Percentiles rank a stretch among this genome's conserved stretches.
phyloP scores from a whole-genome alignment of 805 yeast species.

The Saccharomyces paradoxus region DNA sequence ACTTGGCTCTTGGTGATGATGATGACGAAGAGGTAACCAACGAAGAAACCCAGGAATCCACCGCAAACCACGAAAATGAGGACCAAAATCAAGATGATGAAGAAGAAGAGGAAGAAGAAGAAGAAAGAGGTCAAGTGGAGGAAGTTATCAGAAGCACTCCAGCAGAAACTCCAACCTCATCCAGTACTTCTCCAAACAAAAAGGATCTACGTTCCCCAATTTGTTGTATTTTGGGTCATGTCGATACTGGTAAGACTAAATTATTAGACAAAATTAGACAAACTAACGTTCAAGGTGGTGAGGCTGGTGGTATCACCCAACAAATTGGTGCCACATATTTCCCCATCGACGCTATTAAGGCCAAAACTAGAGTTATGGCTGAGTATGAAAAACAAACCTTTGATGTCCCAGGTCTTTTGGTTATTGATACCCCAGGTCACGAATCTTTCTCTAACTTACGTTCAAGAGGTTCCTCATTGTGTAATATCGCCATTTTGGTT shows the following conservation, averaged over 20 bases:
- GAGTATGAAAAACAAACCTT: conserved; percentile 74
- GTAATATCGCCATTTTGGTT: conserved; percentile 98
- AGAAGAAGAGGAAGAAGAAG: conserved; percentile 23
- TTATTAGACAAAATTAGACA: conserved; percentile 94
- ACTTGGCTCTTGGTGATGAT: conserved; percentile 52
- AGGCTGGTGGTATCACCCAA: conserved; percentile 99
- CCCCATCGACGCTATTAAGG: conserved; percentile 90
- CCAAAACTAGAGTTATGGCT: conserved; percentile 87
- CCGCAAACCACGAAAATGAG: conserved; percentile 21
- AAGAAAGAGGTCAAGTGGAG: conserved; percentile 18
- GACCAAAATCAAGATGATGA: conserved; percentile 29
- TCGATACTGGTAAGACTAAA: conserved; percentile 98
- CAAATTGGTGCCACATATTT: conserved; percentile 99
- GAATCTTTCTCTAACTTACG: conserved; percentile 96
- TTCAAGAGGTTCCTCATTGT: conserved; percentile 96
- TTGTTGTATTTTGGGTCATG: conserved; percentile 98
- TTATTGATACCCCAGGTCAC: conserved; percentile 99
- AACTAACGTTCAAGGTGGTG: conserved; percentile 99
- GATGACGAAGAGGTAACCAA: conserved; percentile 37
- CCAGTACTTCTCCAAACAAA: conserved; percentile 27
- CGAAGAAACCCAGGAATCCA: conserved; percentile 12
- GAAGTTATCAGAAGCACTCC: conserved; percentile 26
- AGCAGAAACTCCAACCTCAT: conserved; percentile 8
- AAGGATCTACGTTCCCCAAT: conserved; percentile 91
- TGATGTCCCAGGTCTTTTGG: conserved; percentile 93